phyloP scores from a whole-genome alignment of 2,329 filamentous ascomycete genomes.

The Stagonosporopsis rhizophila region DNA sequence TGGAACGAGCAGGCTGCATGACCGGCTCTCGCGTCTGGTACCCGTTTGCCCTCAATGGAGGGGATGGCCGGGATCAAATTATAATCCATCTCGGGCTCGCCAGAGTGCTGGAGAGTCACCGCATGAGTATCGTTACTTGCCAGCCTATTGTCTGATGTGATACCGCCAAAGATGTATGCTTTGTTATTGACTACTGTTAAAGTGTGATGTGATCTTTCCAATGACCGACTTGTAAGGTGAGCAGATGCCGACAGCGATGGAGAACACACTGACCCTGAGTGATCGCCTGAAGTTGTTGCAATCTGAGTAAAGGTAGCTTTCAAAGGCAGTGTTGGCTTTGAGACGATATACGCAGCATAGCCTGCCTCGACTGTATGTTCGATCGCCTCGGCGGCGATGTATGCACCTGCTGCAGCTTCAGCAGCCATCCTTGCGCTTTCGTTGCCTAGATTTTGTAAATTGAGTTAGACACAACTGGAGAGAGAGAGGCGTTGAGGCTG shows the following conservation, averaged over 20 bases:
- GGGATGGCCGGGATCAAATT: constrained; percentile 52
- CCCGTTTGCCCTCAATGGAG: constrained; percentile 35
- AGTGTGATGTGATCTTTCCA: constrained; percentile 49
- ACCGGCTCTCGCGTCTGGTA: constrained; percentile 46
- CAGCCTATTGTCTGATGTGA: constrained; percentile 43
- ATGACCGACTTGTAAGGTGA: constrained; percentile 29
- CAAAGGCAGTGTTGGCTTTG: constrained; percentile 53
- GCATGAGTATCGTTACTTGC: constrained; percentile 54
- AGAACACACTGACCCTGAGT: constrained; percentile 32
- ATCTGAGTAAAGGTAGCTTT: constrained; percentile 53
- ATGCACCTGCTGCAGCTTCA: constrained; percentile 51
- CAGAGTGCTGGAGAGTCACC: constrained; percentile 45
- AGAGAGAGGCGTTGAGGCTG: background rate
- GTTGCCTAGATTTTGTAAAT: background rate
- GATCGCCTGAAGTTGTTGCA: constrained; percentile 47
- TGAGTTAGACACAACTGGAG: no score
- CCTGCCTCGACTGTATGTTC: constrained; percentile 51
- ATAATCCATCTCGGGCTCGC: constrained; percentile 49
- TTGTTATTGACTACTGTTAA: constrained; percentile 52
- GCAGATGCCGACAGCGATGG: constrained; percentile 9
- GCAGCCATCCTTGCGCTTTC: constrained; percentile 43
- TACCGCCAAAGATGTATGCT: constrained; percentile 56
- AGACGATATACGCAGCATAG: constrained; percentile 51
- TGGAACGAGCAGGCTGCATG: constrained; percentile 53
- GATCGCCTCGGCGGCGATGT: constrained; percentile 48